Conservation (phyloP, 177 flowering plant species). For the Telopea speciosissima region DNA sequence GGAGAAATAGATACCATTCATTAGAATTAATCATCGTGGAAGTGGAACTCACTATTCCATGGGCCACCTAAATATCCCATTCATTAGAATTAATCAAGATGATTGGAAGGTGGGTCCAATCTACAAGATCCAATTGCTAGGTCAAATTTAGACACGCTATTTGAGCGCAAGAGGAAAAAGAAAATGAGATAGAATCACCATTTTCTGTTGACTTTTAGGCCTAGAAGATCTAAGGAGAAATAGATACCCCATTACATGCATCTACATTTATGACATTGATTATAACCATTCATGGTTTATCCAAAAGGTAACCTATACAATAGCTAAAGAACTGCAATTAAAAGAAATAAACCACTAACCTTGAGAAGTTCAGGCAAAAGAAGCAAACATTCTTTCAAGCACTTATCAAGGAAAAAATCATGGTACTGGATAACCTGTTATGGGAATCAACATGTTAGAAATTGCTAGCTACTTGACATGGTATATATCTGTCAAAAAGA, state of each 20-base stretch:
- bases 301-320: neutral
- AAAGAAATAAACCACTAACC: conserved; percentile 36
- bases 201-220: neutral
- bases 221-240: neutral
- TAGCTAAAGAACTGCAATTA: neutral
- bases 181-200: neutral
- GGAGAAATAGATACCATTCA: too few relatives aligned
- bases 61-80: neutral
- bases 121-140: too few relatives aligned
- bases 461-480: too few relatives aligned
- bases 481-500: neutral
- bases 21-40: too few relatives aligned
- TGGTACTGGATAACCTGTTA: conserved; percentile 85
- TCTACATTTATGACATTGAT: neutral
- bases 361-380: conserved; percentile 85
- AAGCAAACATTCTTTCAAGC: conserved; percentile 87
- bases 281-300: neutral
- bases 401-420: conserved; percentile 89
- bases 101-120: too few relatives aligned
- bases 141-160: neutral
- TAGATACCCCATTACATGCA: neutral
- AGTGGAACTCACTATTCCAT: neutral
- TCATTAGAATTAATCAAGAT: too few relatives aligned
- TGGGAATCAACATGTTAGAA: conserved; percentile 1
- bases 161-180: neutral